These are phyloP conservation scores for Didymella pomorum DNA, from an alignment of 2,329 filamentous ascomycete species.

Conservation along the genomic window DNA sequence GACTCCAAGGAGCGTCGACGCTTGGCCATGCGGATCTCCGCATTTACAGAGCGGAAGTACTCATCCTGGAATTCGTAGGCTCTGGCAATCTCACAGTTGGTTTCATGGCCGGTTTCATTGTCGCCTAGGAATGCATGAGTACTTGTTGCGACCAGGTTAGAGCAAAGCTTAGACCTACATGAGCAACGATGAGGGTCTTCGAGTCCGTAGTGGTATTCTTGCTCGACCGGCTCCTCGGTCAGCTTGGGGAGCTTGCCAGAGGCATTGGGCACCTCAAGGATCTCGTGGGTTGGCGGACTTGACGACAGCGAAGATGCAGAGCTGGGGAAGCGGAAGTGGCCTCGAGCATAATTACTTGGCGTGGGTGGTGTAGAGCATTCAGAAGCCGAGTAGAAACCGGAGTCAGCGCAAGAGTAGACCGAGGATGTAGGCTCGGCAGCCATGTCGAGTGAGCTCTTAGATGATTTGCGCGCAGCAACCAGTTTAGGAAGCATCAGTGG, in stretches of 20 bases:
- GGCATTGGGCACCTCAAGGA: constrained; percentile 64
- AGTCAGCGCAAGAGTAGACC: constrained; percentile 47
- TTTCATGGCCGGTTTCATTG: constrained; percentile 65
- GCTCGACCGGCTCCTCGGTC: constrained; percentile 80
- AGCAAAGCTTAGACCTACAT: constrained; percentile 65
- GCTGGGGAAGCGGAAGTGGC: constrained; percentile 72
- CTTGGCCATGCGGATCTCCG: constrained; percentile 64
- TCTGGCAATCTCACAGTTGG: constrained; percentile 53
- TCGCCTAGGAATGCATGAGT: constrained; percentile 60
- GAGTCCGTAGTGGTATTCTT: constrained; percentile 66
- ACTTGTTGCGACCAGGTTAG: constrained; percentile 23
- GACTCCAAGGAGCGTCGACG: constrained; percentile 68
- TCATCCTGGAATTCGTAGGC: constrained; percentile 71
- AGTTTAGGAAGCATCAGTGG: constrained; percentile 51
- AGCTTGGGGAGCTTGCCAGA: constrained; percentile 80
- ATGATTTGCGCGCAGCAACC: constrained; percentile 49
- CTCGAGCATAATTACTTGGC: constrained; percentile 71
- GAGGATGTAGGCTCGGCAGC: constrained; percentile 43
- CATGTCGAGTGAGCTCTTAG: constrained; percentile 47
- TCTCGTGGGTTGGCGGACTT: constrained; percentile 59
- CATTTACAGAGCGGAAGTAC: constrained; percentile 66
- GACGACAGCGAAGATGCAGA: constrained; percentile 79
- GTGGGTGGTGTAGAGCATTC: constrained; percentile 75
- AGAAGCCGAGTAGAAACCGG: constrained; percentile 62
- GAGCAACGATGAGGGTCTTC: constrained; percentile 65